Evolutionary conservation across 139 green algal species (phyloP), one percentile per base, ranked within the genome.

Genomic region (Haematococcus sp.): DNA sequence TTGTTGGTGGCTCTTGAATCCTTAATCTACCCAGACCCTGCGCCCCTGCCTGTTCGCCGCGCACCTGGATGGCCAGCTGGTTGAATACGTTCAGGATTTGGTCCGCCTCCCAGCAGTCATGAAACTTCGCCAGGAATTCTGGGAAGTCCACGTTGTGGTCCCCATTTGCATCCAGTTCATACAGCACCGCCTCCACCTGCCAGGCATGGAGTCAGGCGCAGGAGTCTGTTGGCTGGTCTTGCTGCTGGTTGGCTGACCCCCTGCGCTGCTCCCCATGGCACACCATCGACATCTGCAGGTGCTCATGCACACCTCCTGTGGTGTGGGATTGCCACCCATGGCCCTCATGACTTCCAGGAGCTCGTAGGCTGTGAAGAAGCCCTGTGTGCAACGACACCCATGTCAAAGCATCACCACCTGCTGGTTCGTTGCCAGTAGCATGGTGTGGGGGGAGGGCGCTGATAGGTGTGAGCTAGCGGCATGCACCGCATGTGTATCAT

Each of bases 261-360:
- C 40, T 49, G 40, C 40, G 40, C 40, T 49, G 40, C 40, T 49
- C 7, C 40, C 40, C 40, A 49, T 7, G 7, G 40, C 40, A 11
- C 11, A 11, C 7, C 40, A 19, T 7, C 40, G 7, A 11, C 40
- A 49, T 7, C 40, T 49, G 40, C 40, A 49, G 40, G 11, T 49
- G 40, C 7, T 11, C n/a, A n/a, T 49, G 40, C 40, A 49, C 11
- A 49, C 40, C 40, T 31, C 68, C 56, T 75, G 55, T 11, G 63
- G 73, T 34, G 73, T 78, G n/a, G 73, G 73, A 63, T 52, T 78
- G 35, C 63, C 51, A 28, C 63, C 73, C 73, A 78, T 78, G 9
- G 73, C 63, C 73, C 71, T 51, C 73, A 78, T 78, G 20, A 78
- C 63, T 9, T 66, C 70, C 46, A 60, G 64, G 13, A 72, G 63